Base-by-base conservation (phyloP, 2,329 filamentous ascomycete species). In the Chaetomium strumarium region DNA sequence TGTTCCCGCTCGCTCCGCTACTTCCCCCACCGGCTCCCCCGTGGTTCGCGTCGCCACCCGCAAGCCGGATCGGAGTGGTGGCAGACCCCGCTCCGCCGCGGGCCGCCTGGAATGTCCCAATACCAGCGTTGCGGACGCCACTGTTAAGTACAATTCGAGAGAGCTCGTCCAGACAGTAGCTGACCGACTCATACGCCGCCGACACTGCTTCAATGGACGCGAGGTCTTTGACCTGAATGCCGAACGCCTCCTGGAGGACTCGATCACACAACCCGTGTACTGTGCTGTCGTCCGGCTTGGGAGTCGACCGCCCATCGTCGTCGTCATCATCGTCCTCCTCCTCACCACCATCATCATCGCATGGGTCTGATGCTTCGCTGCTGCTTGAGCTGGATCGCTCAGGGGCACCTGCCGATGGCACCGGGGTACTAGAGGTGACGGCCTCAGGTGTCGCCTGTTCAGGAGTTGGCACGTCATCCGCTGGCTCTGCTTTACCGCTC, bases 131-230 rank as follows among this genome's bases (percentile, higher is more conserved):
- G 20, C 44, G 13, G 12, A 45, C 14, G 12, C 46, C 44, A 24
- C 41, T 54, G 31, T 50, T 46, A 3, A 49, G 42, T 24, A 60
- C 48, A 10, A 63, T 51, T 31, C 46, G 49, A 2, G 56, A 58
- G 2, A 63, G 55, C 48, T 62, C 60, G 11, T 58, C 56, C 14
- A 63, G 40, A 46, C 57, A 61, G 39, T 59, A 54, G 31, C 54
- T 53, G 45, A 63, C 52, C 8, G 56, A 53, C 11, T 59, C 45
- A n/a, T 55, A 60, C 3, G 50, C 58, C 3, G 46, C 56, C 17
- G 52, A 42, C 14, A 36, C 52, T 2, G 46, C 36, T 10, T 48
- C 55, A 1, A 52, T 47, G 17, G 20, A 16, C 1, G 44, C 51
- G 14, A 63, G 49, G 13, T 63, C 58, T 12, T 56, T 24, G 33